A percentile compares a stretch with the other conserved stretches of the same genome.
Conservation (phyloP, 169 alveolate species). For the Plasmodium blacklocki region DNA sequence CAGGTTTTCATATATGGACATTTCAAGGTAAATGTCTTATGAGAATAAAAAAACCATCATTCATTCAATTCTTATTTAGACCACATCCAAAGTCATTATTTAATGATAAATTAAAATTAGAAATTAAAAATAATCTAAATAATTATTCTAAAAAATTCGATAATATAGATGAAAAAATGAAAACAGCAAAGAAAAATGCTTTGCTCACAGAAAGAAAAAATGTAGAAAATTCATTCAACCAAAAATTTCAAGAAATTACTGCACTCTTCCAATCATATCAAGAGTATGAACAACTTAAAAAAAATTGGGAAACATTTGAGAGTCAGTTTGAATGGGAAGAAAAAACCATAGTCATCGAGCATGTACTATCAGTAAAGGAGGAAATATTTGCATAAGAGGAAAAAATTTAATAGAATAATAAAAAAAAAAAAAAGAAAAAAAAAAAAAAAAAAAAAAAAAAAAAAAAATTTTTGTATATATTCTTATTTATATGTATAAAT, state of each 20-base stretch:
- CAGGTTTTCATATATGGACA: conserved; percentile 91
- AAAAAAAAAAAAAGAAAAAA: too few relatives aligned
- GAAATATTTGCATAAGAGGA: conserved; percentile 27
- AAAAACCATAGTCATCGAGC: conserved; percentile 62
- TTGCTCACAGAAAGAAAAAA: conserved; percentile 76
- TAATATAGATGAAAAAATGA: conserved; percentile 86
- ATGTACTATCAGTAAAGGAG: conserved; percentile 60
- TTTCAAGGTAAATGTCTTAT: conserved; percentile 91
- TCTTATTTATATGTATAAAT: not conserved
- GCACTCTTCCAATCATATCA: conserved; percentile 50
- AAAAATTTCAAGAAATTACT: conserved; percentile 39
- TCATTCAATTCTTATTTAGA: conserved; percentile 90
- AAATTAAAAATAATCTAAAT: conserved; percentile 88
- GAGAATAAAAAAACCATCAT: conserved; percentile 86
- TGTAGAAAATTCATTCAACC: conserved; percentile 43
- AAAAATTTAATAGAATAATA: too few relatives aligned
- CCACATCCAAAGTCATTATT: conserved; percentile 92
- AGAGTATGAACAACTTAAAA: conserved; percentile 75
- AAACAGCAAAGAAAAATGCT: conserved; percentile 82
- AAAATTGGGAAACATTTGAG: conserved; percentile 82
- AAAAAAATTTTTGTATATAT: not conserved
- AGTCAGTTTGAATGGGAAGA: conserved; percentile 83
- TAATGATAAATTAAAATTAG: conserved; percentile 84
- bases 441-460: too few relatives aligned
- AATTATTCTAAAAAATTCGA: conserved; percentile 87